Percentiles rank a stretch among this genome's conserved stretches.
These are phyloP conservation scores for Besnoitia besnoiti DNA, from an alignment of 169 alveolate species.

Conservation along the genomic window DNA sequence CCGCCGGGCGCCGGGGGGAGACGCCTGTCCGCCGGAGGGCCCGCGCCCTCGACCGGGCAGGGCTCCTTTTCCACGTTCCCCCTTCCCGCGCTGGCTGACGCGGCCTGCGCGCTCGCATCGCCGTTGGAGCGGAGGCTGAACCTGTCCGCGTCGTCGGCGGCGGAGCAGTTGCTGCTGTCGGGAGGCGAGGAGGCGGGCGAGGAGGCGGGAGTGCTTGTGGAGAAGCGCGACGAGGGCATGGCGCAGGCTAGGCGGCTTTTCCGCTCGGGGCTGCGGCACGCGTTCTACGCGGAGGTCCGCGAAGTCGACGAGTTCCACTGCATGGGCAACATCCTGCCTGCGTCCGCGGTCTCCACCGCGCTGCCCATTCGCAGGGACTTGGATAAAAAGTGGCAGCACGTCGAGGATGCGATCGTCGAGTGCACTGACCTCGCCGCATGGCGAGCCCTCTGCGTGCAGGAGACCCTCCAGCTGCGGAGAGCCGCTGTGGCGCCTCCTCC, in stretches of 20 bases:
- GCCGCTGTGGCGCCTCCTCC: slow-evolving; percentile 10
- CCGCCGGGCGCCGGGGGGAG: too few relatives aligned
- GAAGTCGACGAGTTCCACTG: slow-evolving; percentile 42
- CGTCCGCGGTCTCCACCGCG: slow-evolving; percentile 35
- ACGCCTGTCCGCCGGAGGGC: too few relatives aligned
- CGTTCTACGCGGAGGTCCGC: slow-evolving; percentile 27
- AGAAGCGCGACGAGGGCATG: background rate
- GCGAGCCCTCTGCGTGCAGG: slow-evolving; percentile 41
- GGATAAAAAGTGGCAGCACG: slow-evolving; percentile 59
- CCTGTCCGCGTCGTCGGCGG: background rate
- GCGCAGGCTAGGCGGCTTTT: slow-evolving; percentile 51
- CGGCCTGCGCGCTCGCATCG: too few relatives aligned
- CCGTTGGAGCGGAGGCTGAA: background rate
- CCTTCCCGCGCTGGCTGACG: background rate
- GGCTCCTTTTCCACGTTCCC: background rate
- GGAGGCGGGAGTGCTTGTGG: background rate
- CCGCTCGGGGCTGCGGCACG: slow-evolving; percentile 40
- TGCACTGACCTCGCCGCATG: slow-evolving; percentile 62
- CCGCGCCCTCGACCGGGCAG: background rate
- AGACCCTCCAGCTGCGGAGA: background rate
- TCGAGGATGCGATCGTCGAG: slow-evolving; percentile 53
- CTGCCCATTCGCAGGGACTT: slow-evolving; percentile 55
- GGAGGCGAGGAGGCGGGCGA: background rate
- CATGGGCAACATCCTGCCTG: slow-evolving; percentile 37
- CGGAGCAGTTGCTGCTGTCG: background rate